phyloP scores from a whole-genome alignment of 2,329 filamentous ascomycete genomes.

The Cercospora janseana region DNA sequence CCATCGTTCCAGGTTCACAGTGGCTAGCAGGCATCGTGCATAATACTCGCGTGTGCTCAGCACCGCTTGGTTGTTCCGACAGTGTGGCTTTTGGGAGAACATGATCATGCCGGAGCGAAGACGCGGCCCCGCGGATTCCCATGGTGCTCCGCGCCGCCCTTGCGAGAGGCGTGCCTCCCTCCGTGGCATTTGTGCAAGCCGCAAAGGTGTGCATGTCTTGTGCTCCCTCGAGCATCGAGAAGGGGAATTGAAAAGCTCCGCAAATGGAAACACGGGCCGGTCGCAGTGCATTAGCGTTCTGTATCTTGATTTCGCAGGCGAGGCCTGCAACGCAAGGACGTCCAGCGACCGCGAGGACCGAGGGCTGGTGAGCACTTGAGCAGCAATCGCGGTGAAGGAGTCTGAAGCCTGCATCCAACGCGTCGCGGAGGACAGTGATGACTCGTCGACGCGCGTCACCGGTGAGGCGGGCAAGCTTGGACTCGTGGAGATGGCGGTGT shows the following conservation, averaged over 20 bases:
- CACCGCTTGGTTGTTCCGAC: slow-evolving; percentile 18
- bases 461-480: neutral
- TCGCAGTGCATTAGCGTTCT: slow-evolving; percentile 14
- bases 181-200: neutral
- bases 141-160: neutral
- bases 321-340: slow-evolving; percentile 7
- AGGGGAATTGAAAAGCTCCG: neutral
- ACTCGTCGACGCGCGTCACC: too few relatives aligned
- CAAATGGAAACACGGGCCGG: slow-evolving; percentile 15
- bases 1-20: slow-evolving; percentile 15
- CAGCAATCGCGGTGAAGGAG: too few relatives aligned
- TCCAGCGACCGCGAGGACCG: neutral
- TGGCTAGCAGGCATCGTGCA: slow-evolving; percentile 23
- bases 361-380: neutral
- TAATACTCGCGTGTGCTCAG: slow-evolving; percentile 22
- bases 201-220: slow-evolving; percentile 13
- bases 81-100: slow-evolving; percentile 20
- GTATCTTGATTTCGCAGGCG: slow-evolving; percentile 4
- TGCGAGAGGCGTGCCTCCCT: slow-evolving; percentile 3
- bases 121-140: neutral
- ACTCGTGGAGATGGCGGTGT: neutral
- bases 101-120: slow-evolving; percentile 1
- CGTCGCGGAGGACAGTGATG: too few relatives aligned
- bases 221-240: slow-evolving; percentile 8
- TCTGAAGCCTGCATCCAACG: too few relatives aligned